Base-by-base conservation (phyloP, 2,329 filamentous ascomycete species). In the Tolypocladium ovalisporum region DNA sequence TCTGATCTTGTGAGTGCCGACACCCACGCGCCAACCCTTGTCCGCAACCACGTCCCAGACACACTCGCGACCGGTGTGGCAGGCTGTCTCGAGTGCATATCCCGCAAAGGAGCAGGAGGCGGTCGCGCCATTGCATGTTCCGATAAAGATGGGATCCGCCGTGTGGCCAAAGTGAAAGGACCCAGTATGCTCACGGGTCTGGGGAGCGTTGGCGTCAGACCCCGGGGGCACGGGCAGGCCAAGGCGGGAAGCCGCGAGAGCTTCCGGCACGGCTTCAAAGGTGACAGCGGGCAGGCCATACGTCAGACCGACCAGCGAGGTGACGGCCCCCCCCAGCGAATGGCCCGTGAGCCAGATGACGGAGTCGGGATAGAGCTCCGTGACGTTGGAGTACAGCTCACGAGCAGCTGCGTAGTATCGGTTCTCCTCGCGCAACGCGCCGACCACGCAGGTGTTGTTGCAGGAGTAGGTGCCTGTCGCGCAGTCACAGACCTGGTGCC, bases 91-190 rank as follows among this genome's bases (percentile, higher is more conserved):
- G 78, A 99, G 82, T 1, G 94, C 92, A 69, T 97, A 99, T 0
- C 94, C 94, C 1, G 86, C 93, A 66, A 96, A 85, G 0, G 92
- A 94, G 71, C 94, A 97, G 13, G 87, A 85, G 3, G 93, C 92
- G 2, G 89, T 91, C 3, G 89, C 90, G 36, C 89, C 89, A 66
- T 96, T 97, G 73, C 94, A 97, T 0, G 87, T 89, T 36, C 94
- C 94, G 75, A 97, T 92, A 67, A 87, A 99, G 37, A 99, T 86
- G 0, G 94, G 94, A 71, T 99, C 94, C 0, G 94, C 94, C 0
- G 91, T 97, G 67, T 97, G 92, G 4, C 94, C 94, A 69, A 97
- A 93, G 71, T 99, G 94, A 67, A 85, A 95, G 0, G 88, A 80
- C 15, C 90, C 92, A 0, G 90, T 95, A 65, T 84, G 81, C 58